Conservation (phyloP, 306 rosid species). For the Spatholobus suberectus region DNA sequence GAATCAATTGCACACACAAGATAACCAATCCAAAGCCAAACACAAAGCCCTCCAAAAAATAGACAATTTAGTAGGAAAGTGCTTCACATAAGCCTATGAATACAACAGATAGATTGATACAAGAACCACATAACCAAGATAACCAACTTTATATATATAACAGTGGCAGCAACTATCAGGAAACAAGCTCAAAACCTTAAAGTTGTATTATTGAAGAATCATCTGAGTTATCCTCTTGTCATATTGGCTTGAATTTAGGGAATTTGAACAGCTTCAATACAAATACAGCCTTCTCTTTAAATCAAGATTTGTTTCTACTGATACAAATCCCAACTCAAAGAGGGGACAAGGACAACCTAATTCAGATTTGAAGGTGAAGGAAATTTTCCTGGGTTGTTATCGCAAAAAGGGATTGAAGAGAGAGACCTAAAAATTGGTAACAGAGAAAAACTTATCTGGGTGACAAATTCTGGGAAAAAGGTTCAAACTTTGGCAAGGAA, state of each 20-base stretch:
- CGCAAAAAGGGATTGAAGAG: slow-evolving; percentile 10
- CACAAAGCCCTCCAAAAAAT: slow-evolving; percentile 22
- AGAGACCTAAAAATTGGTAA: not conserved
- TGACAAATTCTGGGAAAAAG: slow-evolving; percentile 38
- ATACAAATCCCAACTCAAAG: slow-evolving; percentile 57
- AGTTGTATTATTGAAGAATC: slow-evolving; percentile 18
- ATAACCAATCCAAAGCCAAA: slow-evolving; percentile 28
- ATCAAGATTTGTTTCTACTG: slow-evolving; percentile 51
- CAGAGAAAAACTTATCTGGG: slow-evolving; percentile 54
- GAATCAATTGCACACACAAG: slow-evolving; percentile 15
- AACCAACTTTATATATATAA: not conserved
- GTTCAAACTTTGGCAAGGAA: slow-evolving; percentile 44
- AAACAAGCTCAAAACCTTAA: slow-evolving; percentile 42
- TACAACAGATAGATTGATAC: not conserved
- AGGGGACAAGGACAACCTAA: slow-evolving; percentile 45
- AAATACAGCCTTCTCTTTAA: slow-evolving; percentile 49
- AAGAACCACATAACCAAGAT: slow-evolving; percentile 30
- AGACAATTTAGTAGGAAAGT: slow-evolving; percentile 2
- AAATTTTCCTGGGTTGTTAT: not conserved
- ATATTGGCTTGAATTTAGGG: not conserved
- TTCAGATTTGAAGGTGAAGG: slow-evolving; percentile 34
- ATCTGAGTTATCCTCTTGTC: slow-evolving; percentile 5
- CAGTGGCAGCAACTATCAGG: slow-evolving; percentile 11
- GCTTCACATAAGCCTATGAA: slow-evolving; percentile 25
- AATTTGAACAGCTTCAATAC: slow-evolving; percentile 12